Evolutionary conservation across 176 grass and related monocot genomes (phyloP).

Genomic region (Areca catechu): DNA sequence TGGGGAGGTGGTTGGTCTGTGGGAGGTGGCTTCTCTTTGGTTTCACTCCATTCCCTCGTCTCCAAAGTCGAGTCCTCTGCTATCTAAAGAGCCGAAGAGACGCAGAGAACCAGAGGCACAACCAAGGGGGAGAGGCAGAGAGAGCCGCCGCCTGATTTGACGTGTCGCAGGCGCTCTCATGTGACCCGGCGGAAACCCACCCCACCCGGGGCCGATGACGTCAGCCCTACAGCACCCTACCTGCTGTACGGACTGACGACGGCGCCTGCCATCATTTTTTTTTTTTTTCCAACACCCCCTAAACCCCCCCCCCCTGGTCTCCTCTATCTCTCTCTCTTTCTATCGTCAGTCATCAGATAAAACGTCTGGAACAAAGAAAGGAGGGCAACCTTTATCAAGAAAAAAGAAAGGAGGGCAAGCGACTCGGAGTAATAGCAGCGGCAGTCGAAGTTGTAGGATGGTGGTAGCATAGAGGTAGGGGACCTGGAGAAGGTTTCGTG

Average conservation of each 20-base stretch:
- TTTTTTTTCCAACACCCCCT: constrained; percentile 1
- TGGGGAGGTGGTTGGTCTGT: no score
- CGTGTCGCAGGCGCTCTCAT: constrained; percentile 37
- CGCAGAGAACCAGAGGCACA: constrained; percentile 3
- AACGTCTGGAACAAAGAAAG: no score
- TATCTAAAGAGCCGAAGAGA: no score
- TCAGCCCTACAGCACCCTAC: constrained; percentile 61
- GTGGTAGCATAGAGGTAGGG: no score
- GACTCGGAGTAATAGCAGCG: no score
- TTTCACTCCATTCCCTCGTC: no score
- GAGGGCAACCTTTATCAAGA: no score
- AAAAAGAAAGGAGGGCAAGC: no score
- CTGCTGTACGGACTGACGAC: constrained; percentile 24
- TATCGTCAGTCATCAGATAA: no score
- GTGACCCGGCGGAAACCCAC: not conserved
- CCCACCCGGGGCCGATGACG: constrained; percentile 39
- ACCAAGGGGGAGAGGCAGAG: constrained; percentile 11
- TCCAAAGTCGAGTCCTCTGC: no score
- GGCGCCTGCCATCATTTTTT: constrained; percentile 33
- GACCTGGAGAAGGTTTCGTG: not conserved
- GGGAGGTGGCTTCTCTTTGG: no score
- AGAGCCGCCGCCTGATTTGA: constrained; percentile 84
- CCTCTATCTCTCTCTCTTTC: not conserved
- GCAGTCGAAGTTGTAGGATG: no score
- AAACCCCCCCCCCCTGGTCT: not conserved